These are phyloP conservation scores for Perkinsus olseni DNA, from an alignment of 169 alveolate species.

Conservation along the genomic window DNA sequence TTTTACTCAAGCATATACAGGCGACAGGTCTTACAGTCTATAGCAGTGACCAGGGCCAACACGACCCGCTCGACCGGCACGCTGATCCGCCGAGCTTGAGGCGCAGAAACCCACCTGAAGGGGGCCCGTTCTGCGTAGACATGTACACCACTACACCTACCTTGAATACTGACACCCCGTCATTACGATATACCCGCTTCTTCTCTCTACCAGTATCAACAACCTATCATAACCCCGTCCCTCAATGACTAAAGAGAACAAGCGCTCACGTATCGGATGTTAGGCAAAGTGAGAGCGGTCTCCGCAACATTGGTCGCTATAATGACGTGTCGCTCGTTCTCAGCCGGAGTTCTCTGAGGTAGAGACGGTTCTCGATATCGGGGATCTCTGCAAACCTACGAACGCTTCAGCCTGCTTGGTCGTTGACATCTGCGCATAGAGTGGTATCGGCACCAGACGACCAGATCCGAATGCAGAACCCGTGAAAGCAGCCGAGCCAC, in stretches of 20 bases:
- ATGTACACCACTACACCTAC: neutral
- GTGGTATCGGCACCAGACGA: conserved; percentile 45
- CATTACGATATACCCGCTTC: conserved; percentile 53
- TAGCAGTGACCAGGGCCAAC: conserved; percentile 96
- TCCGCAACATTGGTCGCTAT: conserved; percentile 99
- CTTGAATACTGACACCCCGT: neutral
- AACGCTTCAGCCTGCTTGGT: conserved; percentile 66
- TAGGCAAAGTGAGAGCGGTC: conserved; percentile 97
- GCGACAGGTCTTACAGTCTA: too few species aligned
- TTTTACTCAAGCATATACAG: conserved; percentile 32
- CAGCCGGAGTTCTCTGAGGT: conserved; percentile 53
- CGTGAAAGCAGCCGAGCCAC: neutral
- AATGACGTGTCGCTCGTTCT: conserved; percentile 82
- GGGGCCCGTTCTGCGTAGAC: conserved; percentile 61
- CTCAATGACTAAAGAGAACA: neutral
- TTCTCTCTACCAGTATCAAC: conserved; percentile 88
- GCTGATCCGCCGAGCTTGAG: conserved; percentile 81
- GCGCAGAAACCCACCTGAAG: conserved; percentile 70
- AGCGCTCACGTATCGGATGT: conserved; percentile 54
- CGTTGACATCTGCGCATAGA: conserved; percentile 77
- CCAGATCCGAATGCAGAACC: neutral
- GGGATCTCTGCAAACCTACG: neutral
- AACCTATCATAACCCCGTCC: neutral
- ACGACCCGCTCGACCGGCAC: conserved; percentile 99
- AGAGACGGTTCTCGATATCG: conserved; percentile 15